A percentile compares a stretch with the other conserved stretches of the same genome.
Evolutionary conservation across 1,284 basidiomycete species (phyloP).

Genomic region (Apiotrichum siamense): DNA sequence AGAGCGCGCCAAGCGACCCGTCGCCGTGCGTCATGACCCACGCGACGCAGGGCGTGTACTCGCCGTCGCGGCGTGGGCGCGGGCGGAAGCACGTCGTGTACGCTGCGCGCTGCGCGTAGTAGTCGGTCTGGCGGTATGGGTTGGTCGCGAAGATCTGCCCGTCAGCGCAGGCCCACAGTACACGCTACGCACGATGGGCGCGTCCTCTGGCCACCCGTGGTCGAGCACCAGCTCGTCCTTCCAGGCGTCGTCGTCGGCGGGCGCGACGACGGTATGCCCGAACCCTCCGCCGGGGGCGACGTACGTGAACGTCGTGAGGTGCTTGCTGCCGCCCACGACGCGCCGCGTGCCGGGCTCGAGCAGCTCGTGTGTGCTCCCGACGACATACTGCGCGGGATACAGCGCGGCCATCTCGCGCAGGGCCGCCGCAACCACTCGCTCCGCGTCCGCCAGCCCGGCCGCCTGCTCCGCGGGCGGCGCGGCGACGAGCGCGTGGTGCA

Average conservation of each 20-base stretch:
- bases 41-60: slow-evolving; percentile 1
- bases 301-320: neutral
- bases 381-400: neutral
- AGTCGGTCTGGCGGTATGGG: slow-evolving; percentile 9
- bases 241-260: neutral
- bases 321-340: neutral
- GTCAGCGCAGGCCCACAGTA: neutral
- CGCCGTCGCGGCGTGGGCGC: too few relatives aligned
- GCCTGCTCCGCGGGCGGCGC: neutral
- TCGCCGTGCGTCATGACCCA: slow-evolving; percentile 26
- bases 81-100: slow-evolving; percentile 9
- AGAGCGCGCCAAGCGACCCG: slow-evolving; percentile 24
- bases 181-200: slow-evolving; percentile 12
- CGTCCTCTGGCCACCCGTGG: slow-evolving; percentile 12
- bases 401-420: neutral
- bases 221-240: slow-evolving; percentile 6
- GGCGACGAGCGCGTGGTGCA: slow-evolving; percentile 16
- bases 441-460: neutral
- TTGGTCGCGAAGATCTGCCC: slow-evolving; percentile 9
- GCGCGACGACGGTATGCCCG: neutral
- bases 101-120: slow-evolving; percentile 13
- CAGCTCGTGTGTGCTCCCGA: slow-evolving; percentile 10
- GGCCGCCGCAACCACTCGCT: neutral
- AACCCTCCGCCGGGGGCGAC: neutral
- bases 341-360: slow-evolving; percentile 6